Percentiles rank a stretch among this genome's conserved stretches.
Conservation (phyloP, 257 asterid genomes). For the Solanum chiquidenum region DNA sequence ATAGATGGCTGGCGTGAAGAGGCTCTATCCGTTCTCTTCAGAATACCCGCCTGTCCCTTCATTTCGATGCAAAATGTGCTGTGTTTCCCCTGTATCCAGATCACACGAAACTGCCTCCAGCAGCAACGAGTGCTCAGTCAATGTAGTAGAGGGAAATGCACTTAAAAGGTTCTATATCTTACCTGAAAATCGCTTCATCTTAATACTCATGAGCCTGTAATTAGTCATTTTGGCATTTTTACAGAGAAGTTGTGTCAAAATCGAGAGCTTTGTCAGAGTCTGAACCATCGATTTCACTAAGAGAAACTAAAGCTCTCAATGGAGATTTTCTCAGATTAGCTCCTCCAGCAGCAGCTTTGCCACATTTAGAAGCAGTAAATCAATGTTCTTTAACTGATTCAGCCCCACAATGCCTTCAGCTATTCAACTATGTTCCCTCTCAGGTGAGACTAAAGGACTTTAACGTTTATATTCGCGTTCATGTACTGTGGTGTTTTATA, state of each 20-base stretch:
- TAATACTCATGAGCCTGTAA: background rate
- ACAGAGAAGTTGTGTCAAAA: constrained; percentile 40
- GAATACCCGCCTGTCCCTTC: constrained; percentile 17
- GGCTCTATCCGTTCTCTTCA: constrained; percentile 20
- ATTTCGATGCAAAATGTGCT: constrained; percentile 9
- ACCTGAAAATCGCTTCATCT: background rate
- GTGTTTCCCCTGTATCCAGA: constrained; percentile 2
- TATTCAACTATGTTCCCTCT: no score
- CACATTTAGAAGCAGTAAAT: background rate
- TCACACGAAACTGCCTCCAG: constrained; percentile 31
- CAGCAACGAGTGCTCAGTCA: constrained; percentile 22
- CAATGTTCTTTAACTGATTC: background rate
- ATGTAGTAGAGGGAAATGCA: constrained; percentile 22
- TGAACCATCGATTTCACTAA: background rate
- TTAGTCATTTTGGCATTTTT: constrained; percentile 5
- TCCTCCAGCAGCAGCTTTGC: constrained; percentile 35
- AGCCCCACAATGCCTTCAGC: no score
- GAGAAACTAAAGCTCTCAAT: constrained; percentile 25
- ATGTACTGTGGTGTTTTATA: no score
- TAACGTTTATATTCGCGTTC: no score
- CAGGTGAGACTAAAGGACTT: no score
- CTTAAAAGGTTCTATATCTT: constrained; percentile 20
- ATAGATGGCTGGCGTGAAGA: constrained; percentile 28
- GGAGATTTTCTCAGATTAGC: constrained; percentile 67
- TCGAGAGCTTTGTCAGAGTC: constrained; percentile 16